Conservation (phyloP, 2,329 filamentous ascomycete genomes). For the Achaetomium macrosporum region DNA sequence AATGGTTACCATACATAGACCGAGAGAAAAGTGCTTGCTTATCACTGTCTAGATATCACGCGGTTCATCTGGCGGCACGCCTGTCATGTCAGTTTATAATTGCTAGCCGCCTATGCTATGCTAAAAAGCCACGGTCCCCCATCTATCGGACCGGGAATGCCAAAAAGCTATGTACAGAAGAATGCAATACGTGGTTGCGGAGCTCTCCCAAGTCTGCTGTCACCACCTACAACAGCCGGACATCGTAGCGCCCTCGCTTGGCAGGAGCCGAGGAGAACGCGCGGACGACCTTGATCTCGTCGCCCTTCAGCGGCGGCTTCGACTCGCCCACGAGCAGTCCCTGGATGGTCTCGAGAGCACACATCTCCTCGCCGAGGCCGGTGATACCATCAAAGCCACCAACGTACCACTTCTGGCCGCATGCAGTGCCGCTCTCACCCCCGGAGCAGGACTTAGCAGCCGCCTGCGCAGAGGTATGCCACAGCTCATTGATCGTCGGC, state of each 20-base stretch:
- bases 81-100: constrained; percentile 10
- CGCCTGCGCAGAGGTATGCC: constrained; percentile 48
- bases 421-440: constrained; percentile 45
- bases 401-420: constrained; percentile 59
- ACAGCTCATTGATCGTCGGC: constrained; percentile 40
- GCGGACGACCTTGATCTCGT: constrained; percentile 43
- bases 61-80: neutral
- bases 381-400: constrained; percentile 48
- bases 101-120: constrained; percentile 10
- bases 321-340: constrained; percentile 46
- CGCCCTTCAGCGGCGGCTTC: constrained; percentile 40
- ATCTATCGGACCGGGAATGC: neutral
- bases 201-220: neutral
- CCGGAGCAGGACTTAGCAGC: constrained; percentile 54
- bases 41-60: neutral
- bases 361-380: constrained; percentile 60
- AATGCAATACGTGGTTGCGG: neutral
- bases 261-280: constrained; percentile 12
- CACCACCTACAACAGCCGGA: neutral
- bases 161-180: constrained; percentile 12
- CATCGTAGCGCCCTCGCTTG: constrained; percentile 5
- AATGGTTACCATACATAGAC: constrained; percentile 16
- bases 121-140: constrained; percentile 4
- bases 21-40: neutral
- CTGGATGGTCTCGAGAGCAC: constrained; percentile 57